Evolutionary conservation across 371 early-diverging fungal genomes (phyloP), one percentile per base, ranked within the genome.

Genomic region (Pancytospora epiphaga): DNA sequence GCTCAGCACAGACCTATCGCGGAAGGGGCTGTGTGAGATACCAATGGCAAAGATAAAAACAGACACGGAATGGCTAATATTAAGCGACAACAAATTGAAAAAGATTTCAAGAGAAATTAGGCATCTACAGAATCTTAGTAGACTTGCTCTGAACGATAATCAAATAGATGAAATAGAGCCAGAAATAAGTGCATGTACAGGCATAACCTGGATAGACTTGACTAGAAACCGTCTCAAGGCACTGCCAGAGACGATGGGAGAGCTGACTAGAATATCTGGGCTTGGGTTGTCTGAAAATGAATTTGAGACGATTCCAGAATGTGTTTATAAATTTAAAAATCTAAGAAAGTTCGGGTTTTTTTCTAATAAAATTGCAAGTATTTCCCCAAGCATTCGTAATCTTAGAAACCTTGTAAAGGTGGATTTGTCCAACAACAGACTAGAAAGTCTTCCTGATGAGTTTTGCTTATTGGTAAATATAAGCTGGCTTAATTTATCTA

Each of bases 401-500:
- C 62, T 82, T 2, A n/a, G 50, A 33, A 72, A 73, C 25, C 62
- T 82, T 15, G 69, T 47, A 37, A 63, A 77, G 9, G 64, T 82
- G 15, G 74, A 71, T 70, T 49, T 82, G 15, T 57, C 72, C 9
- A 72, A 72, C 39, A 82, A 82, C 66, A 57, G 54, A 62, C 68
- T 85, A 12, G 39, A 51, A 25, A 25, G 73, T 0, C 64, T 88
- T 15, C 88, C 88, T 2, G 33, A 72, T 0, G 81, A 84, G 22
- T 81, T 87, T 27, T 85, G 86, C 1, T 70, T 73, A 2, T 68
- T 86, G 4, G 76, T 58, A 9, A 75, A 79, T 18, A 56, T 88
- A 3, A 85, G 84, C 52, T 87, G 87, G 88, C 84, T 88, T 19
- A 88, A 87, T 63, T 69, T 87, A 3, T 85, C 85, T 43, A 88